These are phyloP conservation scores for Trichoderma gracile DNA, from an alignment of 2,329 filamentous ascomycete species.

Conservation along the genomic window DNA sequence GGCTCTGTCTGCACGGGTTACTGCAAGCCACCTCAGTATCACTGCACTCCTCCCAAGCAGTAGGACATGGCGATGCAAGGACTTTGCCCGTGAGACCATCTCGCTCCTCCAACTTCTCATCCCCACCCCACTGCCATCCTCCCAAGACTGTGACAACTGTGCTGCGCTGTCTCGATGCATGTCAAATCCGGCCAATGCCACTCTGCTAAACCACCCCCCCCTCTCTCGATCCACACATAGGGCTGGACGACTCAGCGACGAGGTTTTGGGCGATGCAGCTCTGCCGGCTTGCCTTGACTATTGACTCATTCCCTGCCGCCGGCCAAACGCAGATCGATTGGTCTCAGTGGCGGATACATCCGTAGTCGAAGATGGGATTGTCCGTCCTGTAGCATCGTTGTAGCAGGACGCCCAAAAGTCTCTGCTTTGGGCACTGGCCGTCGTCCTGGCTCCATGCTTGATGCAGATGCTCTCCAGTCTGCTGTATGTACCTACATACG, in stretches of 20 bases:
- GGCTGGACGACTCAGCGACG: slow-evolving; percentile 11
- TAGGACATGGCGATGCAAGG: too few species aligned
- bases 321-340: slow-evolving; percentile 15
- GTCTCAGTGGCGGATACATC: not conserved
- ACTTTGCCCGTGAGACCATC: not conserved
- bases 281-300: not conserved
- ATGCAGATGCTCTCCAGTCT: not conserved
- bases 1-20: not conserved
- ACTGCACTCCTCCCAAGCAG: not conserved
- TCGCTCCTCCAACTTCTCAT: not conserved
- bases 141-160: not conserved
- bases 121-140: not conserved
- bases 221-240: slow-evolving; percentile 22
- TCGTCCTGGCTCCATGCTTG: not conserved
- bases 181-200: slow-evolving; percentile 10
- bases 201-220: not conserved
- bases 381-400: not conserved
- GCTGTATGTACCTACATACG: not conserved
- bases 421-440: not conserved
- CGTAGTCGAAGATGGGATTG: too few species aligned
- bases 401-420: not conserved
- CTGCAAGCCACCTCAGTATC: too few species aligned
- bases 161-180: slow-evolving; percentile 11
- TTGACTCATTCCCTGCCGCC: slow-evolving; percentile 4
- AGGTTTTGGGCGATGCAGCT: slow-evolving; percentile 12